Conservation (phyloP, 257 asterid genomes). For the Plantago ovata region DNA sequence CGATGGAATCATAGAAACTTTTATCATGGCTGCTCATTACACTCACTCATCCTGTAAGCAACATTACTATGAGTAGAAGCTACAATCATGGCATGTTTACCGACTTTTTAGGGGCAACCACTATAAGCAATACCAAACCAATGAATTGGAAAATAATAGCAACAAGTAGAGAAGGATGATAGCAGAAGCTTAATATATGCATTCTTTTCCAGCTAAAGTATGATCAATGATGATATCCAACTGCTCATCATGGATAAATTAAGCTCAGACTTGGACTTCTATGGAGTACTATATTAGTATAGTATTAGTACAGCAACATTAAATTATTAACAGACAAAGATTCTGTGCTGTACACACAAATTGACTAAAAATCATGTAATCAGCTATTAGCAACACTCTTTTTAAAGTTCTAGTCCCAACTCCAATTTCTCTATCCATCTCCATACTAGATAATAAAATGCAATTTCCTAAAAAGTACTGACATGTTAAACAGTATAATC, state of each 20-base stretch:
- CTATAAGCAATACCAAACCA: slow-evolving; percentile 18
- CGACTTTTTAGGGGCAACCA: slow-evolving; percentile 13
- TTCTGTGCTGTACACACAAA: slow-evolving; percentile 4
- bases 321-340: slow-evolving; percentile 31
- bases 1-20: not conserved
- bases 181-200: no score
- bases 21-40: not conserved
- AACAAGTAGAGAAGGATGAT: no score
- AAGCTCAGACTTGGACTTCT: slow-evolving; percentile 19
- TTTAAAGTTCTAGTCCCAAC: no score
- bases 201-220: not conserved
- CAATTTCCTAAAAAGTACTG: no score
- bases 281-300: not conserved
- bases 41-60: slow-evolving; percentile 14
- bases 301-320: slow-evolving; percentile 10
- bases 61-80: slow-evolving; percentile 10
- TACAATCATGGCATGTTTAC: not conserved
- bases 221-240: slow-evolving; percentile 14
- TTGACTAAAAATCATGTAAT: no score
- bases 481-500: no score
- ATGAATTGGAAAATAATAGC: slow-evolving; percentile 9
- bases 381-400: no score
- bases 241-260: not conserved
- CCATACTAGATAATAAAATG: no score
- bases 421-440: no score